These are phyloP conservation scores for Mycena epipterygia DNA, from an alignment of 768 basidiomycete genomes.

Conservation along the genomic window DNA sequence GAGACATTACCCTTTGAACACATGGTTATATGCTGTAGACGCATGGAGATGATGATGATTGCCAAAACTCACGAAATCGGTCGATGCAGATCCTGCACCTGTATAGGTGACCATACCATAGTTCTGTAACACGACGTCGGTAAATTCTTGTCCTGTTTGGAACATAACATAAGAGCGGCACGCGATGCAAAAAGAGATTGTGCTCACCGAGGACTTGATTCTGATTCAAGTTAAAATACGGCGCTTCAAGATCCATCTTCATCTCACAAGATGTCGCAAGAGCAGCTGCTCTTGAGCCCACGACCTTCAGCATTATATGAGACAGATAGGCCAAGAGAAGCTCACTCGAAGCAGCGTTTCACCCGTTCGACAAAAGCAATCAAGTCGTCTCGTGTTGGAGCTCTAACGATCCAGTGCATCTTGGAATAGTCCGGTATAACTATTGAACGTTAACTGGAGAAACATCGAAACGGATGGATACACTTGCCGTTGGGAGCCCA, in stretches of 20 bases:
- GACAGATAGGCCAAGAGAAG: slow-evolving; percentile 9
- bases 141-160: slow-evolving; percentile 65
- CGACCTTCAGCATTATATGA: slow-evolving; percentile 21
- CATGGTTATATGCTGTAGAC: slow-evolving; percentile 21
- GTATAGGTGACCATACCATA: slow-evolving; percentile 54
- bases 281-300: slow-evolving; percentile 71
- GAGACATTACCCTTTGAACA: slow-evolving; percentile 77
- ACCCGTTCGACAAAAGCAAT: slow-evolving; percentile 69
- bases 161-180: background rate
- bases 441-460: slow-evolving; percentile 42
- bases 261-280: slow-evolving; percentile 72
- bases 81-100: slow-evolving; percentile 67
- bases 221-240: slow-evolving; percentile 72
- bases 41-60: slow-evolving; percentile 12
- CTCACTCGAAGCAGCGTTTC: slow-evolving; percentile 79
- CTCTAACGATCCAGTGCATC: slow-evolving; percentile 80
- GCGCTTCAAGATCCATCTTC: slow-evolving; percentile 53
- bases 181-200: slow-evolving; percentile 11
- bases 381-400: slow-evolving; percentile 73
- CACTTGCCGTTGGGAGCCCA: slow-evolving; percentile 77
- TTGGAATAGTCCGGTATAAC: slow-evolving; percentile 89
- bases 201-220: slow-evolving; percentile 66
- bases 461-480: background rate
- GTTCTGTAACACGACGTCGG: slow-evolving; percentile 56
- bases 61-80: slow-evolving; percentile 77